Percentiles rank a stretch among this genome's conserved stretches.
phyloP scores from a whole-genome alignment of 768 basidiomycete species.

The Mycena crocata region DNA sequence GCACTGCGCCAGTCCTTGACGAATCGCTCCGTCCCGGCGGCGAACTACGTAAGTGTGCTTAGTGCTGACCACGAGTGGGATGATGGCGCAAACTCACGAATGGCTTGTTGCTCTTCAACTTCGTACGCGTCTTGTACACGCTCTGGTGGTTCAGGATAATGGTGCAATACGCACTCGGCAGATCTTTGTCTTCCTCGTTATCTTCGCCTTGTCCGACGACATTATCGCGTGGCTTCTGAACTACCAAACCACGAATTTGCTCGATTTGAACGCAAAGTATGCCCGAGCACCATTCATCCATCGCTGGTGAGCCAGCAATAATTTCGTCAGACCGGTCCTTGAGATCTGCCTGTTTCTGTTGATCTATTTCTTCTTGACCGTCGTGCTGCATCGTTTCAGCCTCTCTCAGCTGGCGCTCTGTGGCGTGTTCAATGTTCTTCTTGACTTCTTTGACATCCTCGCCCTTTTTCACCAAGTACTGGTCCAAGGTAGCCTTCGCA shows the following conservation, averaged over 20 bases:
- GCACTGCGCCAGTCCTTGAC: slow-evolving; percentile 71
- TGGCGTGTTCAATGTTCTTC: slow-evolving; percentile 48
- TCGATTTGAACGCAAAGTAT: slow-evolving; percentile 75
- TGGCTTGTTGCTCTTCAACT: slow-evolving; percentile 58
- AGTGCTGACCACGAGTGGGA: background rate
- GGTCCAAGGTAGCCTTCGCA: slow-evolving; percentile 57
- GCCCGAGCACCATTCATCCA: slow-evolving; percentile 72
- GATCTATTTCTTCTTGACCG: slow-evolving; percentile 44
- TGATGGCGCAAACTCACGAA: slow-evolving; percentile 46
- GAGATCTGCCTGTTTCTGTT: slow-evolving; percentile 52
- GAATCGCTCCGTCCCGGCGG: slow-evolving; percentile 77
- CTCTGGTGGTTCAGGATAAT: slow-evolving; percentile 56
- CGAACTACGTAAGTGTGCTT: slow-evolving; percentile 52
- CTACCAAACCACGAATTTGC: slow-evolving; percentile 71
- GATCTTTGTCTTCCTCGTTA: slow-evolving; percentile 67
- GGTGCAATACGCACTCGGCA: slow-evolving; percentile 74
- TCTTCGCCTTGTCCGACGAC: slow-evolving; percentile 65
- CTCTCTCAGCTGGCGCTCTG: slow-evolving; percentile 64
- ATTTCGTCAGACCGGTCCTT: slow-evolving; percentile 52
- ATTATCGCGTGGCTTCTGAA: slow-evolving; percentile 63
- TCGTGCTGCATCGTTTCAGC: slow-evolving; percentile 39
- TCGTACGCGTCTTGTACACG: slow-evolving; percentile 59
- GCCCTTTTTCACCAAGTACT: slow-evolving; percentile 46
- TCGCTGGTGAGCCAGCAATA: slow-evolving; percentile 62
- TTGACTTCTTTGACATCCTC: slow-evolving; percentile 52